phyloP scores from a whole-genome alignment of 2,329 filamentous ascomycete genomes.

The Pseudogymnoascus sp. region DNA sequence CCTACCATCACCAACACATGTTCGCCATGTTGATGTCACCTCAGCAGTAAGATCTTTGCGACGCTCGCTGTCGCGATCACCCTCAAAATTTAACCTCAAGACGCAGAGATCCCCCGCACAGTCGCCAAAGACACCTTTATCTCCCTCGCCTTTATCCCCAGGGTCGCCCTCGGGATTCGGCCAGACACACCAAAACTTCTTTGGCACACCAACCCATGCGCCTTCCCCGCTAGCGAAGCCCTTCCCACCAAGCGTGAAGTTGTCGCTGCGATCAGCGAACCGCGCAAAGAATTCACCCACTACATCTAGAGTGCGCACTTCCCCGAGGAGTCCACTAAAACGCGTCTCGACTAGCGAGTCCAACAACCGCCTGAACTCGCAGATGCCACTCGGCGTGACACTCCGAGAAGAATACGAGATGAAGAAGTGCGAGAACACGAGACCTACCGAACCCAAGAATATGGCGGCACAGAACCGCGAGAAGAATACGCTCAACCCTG shows the following conservation, averaged over 20 bases:
- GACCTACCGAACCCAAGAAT: slow-evolving; percentile 37
- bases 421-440: slow-evolving; percentile 16
- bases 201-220: slow-evolving; percentile 31
- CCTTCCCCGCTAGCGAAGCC: slow-evolving; percentile 53
- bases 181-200: slow-evolving; percentile 6
- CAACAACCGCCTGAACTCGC: slow-evolving; percentile 29
- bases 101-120: slow-evolving; percentile 30
- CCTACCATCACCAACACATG: slow-evolving; percentile 76
- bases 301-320: slow-evolving; percentile 56
- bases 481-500: slow-evolving; percentile 41
- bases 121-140: slow-evolving; percentile 49
- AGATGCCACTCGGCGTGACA: neutral
- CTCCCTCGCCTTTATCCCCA: slow-evolving; percentile 48
- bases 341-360: slow-evolving; percentile 57
- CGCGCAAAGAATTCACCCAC: slow-evolving; percentile 50
- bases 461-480: slow-evolving; percentile 45
- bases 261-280: slow-evolving; percentile 56
- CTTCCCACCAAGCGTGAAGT: slow-evolving; percentile 57
- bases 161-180: slow-evolving; percentile 39
- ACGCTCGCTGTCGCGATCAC: slow-evolving; percentile 85
- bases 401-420: slow-evolving; percentile 5
- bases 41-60: slow-evolving; percentile 75
- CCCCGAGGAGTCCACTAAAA: slow-evolving; percentile 74
- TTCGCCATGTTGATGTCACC: slow-evolving; percentile 74
- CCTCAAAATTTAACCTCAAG: slow-evolving; percentile 73